phyloP scores from a whole-genome alignment of 352 stramenopile species.

The Globisporangium okanoganense region DNA sequence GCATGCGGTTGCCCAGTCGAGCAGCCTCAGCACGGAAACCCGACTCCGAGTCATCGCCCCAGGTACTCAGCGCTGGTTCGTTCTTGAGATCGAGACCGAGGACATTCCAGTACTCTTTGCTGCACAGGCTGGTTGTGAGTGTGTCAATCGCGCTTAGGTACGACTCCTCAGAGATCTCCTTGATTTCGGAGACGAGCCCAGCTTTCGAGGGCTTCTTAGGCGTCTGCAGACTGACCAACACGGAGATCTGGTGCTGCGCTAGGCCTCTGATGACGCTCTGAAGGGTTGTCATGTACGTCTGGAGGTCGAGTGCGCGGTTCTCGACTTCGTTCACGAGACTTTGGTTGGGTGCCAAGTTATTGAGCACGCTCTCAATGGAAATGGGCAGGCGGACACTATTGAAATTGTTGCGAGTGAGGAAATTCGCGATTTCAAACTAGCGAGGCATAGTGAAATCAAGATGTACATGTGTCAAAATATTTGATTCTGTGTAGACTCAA shows the following conservation, averaged over 20 bases:
- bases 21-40: constrained; percentile 48
- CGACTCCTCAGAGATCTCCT: constrained; percentile 27
- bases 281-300: constrained; percentile 36
- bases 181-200: not conserved
- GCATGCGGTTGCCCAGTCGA: constrained; percentile 57
- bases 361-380: constrained; percentile 29
- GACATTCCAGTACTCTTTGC: constrained; percentile 68
- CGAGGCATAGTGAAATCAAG: not conserved
- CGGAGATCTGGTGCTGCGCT: constrained; percentile 37
- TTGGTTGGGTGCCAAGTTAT: constrained; percentile 31
- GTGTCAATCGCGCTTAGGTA: constrained; percentile 43
- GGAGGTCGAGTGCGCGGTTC: constrained; percentile 34
- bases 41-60: constrained; percentile 34
- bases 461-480: not conserved
- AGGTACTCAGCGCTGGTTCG: constrained; percentile 40
- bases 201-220: constrained; percentile 12
- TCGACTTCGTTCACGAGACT: constrained; percentile 25
- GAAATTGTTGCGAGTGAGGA: constrained; percentile 45
- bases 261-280: constrained; percentile 39
- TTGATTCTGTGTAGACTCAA: not conserved
- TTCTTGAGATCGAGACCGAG: constrained; percentile 75
- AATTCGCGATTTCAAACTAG: constrained; percentile 39
- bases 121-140: constrained; percentile 43
- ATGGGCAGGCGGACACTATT: constrained; percentile 45
- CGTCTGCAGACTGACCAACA: constrained; percentile 46